Evolutionary conservation across 306 rosid genomes (phyloP).

Genomic region (Aeschynomene evenia): DNA sequence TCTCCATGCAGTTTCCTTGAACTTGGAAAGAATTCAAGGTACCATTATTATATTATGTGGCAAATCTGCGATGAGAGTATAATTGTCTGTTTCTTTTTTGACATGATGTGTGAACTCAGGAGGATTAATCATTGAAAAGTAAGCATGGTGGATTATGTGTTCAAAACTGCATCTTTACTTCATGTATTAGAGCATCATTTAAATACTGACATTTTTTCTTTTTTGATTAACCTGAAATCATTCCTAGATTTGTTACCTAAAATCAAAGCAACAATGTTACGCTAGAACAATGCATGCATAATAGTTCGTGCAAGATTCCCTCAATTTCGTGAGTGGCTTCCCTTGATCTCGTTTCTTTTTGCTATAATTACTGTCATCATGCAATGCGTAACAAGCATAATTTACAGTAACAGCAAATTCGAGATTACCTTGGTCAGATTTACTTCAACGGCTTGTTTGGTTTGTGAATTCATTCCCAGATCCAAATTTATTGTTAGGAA

Average conservation of each 20-base stretch:
- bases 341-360: too few species aligned
- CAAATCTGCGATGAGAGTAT: constrained; percentile 4
- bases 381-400: too few species aligned
- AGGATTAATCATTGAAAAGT: constrained; percentile 10
- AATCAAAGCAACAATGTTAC: not conserved
- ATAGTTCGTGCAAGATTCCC: too few species aligned
- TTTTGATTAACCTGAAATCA: too few species aligned
- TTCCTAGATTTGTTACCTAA: too few species aligned
- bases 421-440: too few species aligned
- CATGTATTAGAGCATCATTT: not conserved
- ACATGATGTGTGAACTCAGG: constrained; percentile 11
- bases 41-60: constrained; percentile 27
- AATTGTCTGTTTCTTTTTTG: not conserved
- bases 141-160: constrained; percentile 11
- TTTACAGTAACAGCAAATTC: too few species aligned
- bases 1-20: constrained; percentile 69
- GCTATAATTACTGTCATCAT: too few species aligned
- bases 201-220: not conserved
- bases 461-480: too few species aligned
- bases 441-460: too few species aligned
- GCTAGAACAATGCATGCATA: not conserved
- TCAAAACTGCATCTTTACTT: not conserved
- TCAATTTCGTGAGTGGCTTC: too few species aligned
- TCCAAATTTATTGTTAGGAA: too few species aligned
- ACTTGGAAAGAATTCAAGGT: constrained; percentile 36